Conservation (phyloP, 805 yeast genomes). For the Clavispora carvajalis region DNA sequence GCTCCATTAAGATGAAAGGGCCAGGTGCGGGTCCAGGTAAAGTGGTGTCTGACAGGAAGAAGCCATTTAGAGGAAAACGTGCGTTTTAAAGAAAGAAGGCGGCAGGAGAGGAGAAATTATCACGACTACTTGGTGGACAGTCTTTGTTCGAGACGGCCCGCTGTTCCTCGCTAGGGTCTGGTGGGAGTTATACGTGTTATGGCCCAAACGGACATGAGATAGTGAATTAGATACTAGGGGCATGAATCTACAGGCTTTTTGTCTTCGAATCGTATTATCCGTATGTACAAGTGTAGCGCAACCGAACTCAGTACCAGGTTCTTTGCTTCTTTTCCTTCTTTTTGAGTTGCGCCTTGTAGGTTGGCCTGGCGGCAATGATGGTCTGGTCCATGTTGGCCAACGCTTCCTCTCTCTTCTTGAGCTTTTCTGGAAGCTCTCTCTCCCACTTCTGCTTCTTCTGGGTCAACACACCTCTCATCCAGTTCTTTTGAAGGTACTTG, state of each 20-base stretch:
- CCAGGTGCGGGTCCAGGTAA: constrained; percentile 39
- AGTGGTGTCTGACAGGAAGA: constrained; percentile 13
- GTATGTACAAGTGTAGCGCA: not conserved
- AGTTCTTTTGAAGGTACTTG: constrained; percentile 62
- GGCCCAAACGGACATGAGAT: too few relatives aligned
- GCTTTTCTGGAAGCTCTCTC: constrained; percentile 54
- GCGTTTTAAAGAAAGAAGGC: constrained; percentile 11
- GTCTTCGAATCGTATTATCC: not conserved
- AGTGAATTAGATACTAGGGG: not conserved
- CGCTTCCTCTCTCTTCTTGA: constrained; percentile 60
- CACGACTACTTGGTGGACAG: too few relatives aligned
- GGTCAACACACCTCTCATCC: constrained; percentile 68
- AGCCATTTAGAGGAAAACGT: constrained; percentile 11
- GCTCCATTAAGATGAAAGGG: constrained; percentile 38
- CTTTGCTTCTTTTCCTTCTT: constrained; percentile 31
- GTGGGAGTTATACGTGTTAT: too few relatives aligned
- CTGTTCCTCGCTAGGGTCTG: too few relatives aligned
- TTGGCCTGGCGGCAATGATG: constrained; percentile 56
- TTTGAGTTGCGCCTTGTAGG: constrained; percentile 35
- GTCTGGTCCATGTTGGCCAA: constrained; percentile 59
- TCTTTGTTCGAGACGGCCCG: too few relatives aligned
- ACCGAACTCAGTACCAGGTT: constrained; percentile 26
- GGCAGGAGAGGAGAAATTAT: too few relatives aligned
- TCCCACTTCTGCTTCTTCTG: constrained; percentile 85
- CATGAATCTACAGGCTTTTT: not conserved